Base-by-base conservation (phyloP, 352 stramenopile genomes). In the Phytophthora pisi region DNA sequence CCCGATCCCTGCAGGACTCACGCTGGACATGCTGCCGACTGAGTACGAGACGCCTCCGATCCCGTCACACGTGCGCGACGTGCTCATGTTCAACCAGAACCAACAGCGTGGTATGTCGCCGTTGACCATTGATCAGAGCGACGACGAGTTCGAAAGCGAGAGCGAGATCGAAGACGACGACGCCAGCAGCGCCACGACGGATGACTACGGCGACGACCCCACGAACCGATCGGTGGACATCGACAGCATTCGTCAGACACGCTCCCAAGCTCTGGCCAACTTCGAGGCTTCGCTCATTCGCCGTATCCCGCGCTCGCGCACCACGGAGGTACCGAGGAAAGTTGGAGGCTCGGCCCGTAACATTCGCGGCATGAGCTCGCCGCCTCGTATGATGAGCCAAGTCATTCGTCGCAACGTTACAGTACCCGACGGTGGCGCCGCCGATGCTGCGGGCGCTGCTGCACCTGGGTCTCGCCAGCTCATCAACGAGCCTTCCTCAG, bases 351-450 rank as follows among this genome's bases (percentile, higher is more conserved):
- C 65, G 7, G 59, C 65, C n/a, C 78, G 75, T 49, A 74, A 84
- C 52, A 79, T 82, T 20, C 75, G 80, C 5, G 78, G 74, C 51
- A 70, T 84, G n/a, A 85, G 70, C 55, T 85, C 80, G 26, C 80
- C 80, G 10, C 77, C 77, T 18, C 73, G 73, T 23, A 85, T 86
- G 78, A 58, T 82, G 38, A 76, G 61, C 51, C 67, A 76, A 30
- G 55, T 69, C 43, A 61, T 77, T 66, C 70, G 63, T 49, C 67
- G 68, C 23, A 79, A 79, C 51, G 72, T 40, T 30, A 79, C 68
- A 10, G 54, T 71, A 5, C 59, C 71, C 4, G 43, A 75, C 18
- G 57, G 47, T 24, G 38, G 28, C n/a, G 20, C 43, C n/a, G 40
- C 49, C 20, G 20, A 0, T 36, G 40, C 23, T 16, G 64, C 45